These are phyloP conservation scores for Vigna radiata DNA, from an alignment of 306 rosid species.

Conservation along the genomic window DNA sequence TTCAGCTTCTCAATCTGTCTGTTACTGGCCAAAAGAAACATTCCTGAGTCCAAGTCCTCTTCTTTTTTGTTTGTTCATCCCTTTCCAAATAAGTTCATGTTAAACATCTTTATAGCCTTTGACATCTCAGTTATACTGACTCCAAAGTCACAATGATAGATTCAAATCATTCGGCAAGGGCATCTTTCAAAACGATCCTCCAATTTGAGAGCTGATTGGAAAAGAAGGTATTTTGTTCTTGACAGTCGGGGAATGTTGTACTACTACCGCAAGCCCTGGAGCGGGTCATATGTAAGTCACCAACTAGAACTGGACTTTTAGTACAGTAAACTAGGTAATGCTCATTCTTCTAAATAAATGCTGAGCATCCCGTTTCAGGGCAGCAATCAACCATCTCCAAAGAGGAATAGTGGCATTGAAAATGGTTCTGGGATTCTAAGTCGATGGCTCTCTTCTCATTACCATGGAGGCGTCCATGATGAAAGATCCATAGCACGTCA, in stretches of 20 bases:
- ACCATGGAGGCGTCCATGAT: slow-evolving; percentile 80
- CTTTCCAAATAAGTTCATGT: neutral
- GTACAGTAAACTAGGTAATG: slow-evolving; percentile 33
- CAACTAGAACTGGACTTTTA: slow-evolving; percentile 44
- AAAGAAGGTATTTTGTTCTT: slow-evolving; percentile 86
- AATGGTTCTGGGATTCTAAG: slow-evolving; percentile 71
- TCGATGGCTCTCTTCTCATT: slow-evolving; percentile 86
- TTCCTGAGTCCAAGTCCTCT: neutral
- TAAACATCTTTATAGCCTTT: too few relatives aligned
- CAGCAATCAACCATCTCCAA: slow-evolving; percentile 64
- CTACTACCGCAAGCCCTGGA: slow-evolving; percentile 86
- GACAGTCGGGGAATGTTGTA: slow-evolving; percentile 84
- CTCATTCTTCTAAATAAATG: slow-evolving; percentile 42
- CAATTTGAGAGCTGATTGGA: slow-evolving; percentile 90
- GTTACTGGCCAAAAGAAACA: slow-evolving; percentile 20
- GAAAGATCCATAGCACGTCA: slow-evolving; percentile 74
- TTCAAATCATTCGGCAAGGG: slow-evolving; percentile 86
- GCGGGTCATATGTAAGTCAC: slow-evolving; percentile 64
- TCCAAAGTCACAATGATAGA: slow-evolving; percentile 46
- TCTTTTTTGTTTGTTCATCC: slow-evolving; percentile 34
- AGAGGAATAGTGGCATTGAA: slow-evolving; percentile 57
- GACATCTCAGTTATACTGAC: too few relatives aligned
- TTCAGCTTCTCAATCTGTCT: neutral
- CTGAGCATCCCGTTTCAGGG: slow-evolving; percentile 52
- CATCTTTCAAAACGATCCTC: slow-evolving; percentile 89